A percentile compares a stretch with the other conserved stretches of the same genome.
Evolutionary conservation across 1,284 basidiomycete species (phyloP).

Genomic region (Golubevia sp.): DNA sequence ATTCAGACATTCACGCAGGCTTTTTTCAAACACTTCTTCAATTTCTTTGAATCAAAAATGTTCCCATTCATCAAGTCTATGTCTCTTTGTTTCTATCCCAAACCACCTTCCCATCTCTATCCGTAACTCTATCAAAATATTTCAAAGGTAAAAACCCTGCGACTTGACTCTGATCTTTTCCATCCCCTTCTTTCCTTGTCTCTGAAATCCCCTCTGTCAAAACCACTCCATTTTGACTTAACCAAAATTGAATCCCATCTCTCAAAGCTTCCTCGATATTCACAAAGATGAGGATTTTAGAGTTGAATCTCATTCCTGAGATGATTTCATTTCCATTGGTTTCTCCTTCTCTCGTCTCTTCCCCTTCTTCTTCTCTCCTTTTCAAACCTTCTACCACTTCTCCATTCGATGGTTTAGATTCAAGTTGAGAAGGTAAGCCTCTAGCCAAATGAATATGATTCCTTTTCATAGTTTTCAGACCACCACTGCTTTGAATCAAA

Average conservation of each 20-base stretch:
- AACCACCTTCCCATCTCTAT: conserved; percentile 23
- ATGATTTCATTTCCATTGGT: no score
- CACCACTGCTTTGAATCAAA: conserved; percentile 63
- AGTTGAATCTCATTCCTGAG: conserved; percentile 41
- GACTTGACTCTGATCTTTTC: neutral
- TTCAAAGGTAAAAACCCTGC: conserved; percentile 17
- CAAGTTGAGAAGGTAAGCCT: conserved; percentile 61
- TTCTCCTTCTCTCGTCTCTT: no score
- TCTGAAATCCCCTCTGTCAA: conserved; percentile 29
- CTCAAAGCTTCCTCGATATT: conserved; percentile 32
- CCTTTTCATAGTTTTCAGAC: conserved; percentile 80
- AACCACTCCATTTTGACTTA: conserved; percentile 50
- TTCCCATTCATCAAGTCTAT: neutral
- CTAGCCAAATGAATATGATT: conserved; percentile 88
- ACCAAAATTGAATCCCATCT: conserved; percentile 33
- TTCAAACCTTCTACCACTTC: no score
- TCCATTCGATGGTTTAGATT: no score
- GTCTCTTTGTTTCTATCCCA: conserved; percentile 14
- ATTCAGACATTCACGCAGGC: neutral
- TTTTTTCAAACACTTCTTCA: neutral
- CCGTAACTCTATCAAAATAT: conserved; percentile 31
- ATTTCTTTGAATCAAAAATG: neutral
- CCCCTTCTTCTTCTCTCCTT: no score
- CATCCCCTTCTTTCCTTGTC: neutral
- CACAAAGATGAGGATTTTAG: conserved; percentile 37